Conservation (phyloP, 768 basidiomycete species). For the Mycena vulgaris region DNA sequence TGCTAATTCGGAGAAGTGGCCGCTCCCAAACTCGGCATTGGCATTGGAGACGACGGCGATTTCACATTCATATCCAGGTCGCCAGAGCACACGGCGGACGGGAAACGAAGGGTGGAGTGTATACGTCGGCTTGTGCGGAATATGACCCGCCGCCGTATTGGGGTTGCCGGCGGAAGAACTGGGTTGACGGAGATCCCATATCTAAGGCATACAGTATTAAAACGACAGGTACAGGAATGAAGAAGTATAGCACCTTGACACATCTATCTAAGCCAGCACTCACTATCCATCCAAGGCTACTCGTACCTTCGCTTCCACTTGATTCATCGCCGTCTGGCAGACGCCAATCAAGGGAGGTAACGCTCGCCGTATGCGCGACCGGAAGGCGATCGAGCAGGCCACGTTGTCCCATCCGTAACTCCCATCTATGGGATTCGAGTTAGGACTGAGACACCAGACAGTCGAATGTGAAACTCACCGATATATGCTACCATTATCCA, state of each 20-base stretch:
- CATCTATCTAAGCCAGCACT: conserved; percentile 86
- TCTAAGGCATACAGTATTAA: conserved; percentile 51
- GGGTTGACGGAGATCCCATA: conserved; percentile 79
- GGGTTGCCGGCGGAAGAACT: conserved; percentile 50
- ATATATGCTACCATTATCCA: conserved; percentile 81
- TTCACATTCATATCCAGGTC: conserved; percentile 84
- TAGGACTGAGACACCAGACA: neutral
- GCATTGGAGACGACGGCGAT: conserved; percentile 80
- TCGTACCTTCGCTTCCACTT: conserved; percentile 43
- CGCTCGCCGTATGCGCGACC: conserved; percentile 80
- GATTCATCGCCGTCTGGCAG: conserved; percentile 44
- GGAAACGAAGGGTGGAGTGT: conserved; percentile 83
- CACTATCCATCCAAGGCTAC: conserved; percentile 79
- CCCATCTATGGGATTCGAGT: conserved; percentile 67
- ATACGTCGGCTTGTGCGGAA: conserved; percentile 76
- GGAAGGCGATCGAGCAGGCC: conserved; percentile 81
- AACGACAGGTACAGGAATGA: conserved; percentile 13
- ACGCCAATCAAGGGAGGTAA: conserved; percentile 84
- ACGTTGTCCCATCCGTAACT: conserved; percentile 82
- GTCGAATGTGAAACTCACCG: conserved; percentile 55
- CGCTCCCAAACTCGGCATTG: conserved; percentile 63
- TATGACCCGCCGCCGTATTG: conserved; percentile 56
- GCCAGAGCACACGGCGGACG: conserved; percentile 82
- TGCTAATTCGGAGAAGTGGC: conserved; percentile 39
- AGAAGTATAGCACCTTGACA: conserved; percentile 70